phyloP scores from a whole-genome alignment of 164 flowering plant species.

The Vitis riparia region DNA sequence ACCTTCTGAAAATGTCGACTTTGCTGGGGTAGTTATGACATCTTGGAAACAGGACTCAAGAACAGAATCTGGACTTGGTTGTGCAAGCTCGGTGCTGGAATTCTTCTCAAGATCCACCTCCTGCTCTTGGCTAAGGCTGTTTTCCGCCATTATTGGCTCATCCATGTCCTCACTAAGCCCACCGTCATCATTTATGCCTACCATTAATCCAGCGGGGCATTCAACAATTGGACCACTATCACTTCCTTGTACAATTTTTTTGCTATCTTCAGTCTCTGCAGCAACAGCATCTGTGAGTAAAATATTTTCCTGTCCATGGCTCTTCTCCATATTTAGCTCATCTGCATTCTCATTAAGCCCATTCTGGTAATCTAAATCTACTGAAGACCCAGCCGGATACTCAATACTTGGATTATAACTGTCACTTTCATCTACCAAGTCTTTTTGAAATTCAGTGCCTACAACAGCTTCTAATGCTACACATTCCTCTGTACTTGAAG shows the following conservation, averaged over 20 bases:
- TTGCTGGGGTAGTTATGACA: background rate
- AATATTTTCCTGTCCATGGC: too few relatives aligned
- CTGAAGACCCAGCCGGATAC: too few relatives aligned
- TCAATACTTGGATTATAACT: too few relatives aligned
- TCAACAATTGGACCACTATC: background rate
- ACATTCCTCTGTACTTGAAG: background rate
- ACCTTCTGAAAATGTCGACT: conserved; percentile 19
- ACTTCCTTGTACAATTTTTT: background rate
- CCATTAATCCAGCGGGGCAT: background rate
- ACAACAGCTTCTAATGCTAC: conserved; percentile 6
- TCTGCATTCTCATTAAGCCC: too few relatives aligned
- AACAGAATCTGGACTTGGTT: conserved; percentile 11
- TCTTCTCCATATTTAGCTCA: too few relatives aligned
- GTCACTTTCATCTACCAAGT: background rate
- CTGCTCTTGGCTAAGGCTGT: background rate
- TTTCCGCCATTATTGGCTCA: background rate
- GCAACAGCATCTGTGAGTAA: too few relatives aligned
- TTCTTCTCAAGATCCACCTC: background rate
- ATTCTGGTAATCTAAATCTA: too few relatives aligned
- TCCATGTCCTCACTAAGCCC: background rate
- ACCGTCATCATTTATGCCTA: background rate
- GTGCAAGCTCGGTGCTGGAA: conserved; percentile 1
- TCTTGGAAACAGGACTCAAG: conserved; percentile 6
- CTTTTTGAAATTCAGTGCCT: conserved; percentile 3
- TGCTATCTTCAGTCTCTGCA: too few relatives aligned